Percentiles rank a stretch among this genome's conserved stretches.
Conservation (phyloP, 1,284 basidiomycete genomes). For the Tranzscheliella williamsii region DNA sequence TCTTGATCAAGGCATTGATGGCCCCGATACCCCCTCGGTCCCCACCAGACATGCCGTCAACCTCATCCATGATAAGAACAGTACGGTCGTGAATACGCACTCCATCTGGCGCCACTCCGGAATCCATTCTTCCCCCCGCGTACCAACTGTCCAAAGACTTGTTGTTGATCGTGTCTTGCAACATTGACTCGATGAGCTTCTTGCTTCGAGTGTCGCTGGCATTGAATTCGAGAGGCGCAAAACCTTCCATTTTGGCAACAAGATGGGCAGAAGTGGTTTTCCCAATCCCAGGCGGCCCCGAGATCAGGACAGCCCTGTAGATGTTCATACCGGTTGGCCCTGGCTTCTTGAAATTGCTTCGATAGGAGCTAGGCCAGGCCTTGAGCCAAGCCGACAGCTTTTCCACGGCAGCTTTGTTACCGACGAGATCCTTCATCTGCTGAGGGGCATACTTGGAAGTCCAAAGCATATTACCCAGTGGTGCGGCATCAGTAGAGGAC, state of each 20-base stretch:
- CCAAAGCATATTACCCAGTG: conserved; percentile 69
- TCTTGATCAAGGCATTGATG: conserved; percentile 86
- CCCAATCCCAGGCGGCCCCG: conserved; percentile 92
- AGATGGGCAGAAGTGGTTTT: conserved; percentile 97
- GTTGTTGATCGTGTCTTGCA: conserved; percentile 63
- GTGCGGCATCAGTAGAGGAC: conserved; percentile 59
- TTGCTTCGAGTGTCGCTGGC: conserved; percentile 95
- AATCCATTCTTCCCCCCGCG: conserved; percentile 45
- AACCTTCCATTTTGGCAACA: conserved; percentile 83
- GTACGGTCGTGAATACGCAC: conserved; percentile 74
- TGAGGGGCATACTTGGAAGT: conserved; percentile 92
- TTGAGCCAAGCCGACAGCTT: conserved; percentile 84
- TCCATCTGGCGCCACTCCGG: conserved; percentile 2
- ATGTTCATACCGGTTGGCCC: conserved; percentile 86
- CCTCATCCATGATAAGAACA: conserved; percentile 98
- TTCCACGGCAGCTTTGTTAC: conserved; percentile 84
- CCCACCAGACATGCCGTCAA: conserved; percentile 97
- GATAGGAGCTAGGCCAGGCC: conserved; percentile 68
- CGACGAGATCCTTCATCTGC: conserved; percentile 85
- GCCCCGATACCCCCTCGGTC: conserved; percentile 95
- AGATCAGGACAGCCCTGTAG: conserved; percentile 84
- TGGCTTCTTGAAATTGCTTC: conserved; percentile 77
- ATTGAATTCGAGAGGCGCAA: conserved; percentile 90
- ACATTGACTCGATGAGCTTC: conserved; percentile 82
- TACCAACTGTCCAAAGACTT: conserved; percentile 86